A percentile compares a stretch with the other conserved stretches of the same genome.
Conservation (phyloP, 257 asterid species). For the Primulina tabacum region DNA sequence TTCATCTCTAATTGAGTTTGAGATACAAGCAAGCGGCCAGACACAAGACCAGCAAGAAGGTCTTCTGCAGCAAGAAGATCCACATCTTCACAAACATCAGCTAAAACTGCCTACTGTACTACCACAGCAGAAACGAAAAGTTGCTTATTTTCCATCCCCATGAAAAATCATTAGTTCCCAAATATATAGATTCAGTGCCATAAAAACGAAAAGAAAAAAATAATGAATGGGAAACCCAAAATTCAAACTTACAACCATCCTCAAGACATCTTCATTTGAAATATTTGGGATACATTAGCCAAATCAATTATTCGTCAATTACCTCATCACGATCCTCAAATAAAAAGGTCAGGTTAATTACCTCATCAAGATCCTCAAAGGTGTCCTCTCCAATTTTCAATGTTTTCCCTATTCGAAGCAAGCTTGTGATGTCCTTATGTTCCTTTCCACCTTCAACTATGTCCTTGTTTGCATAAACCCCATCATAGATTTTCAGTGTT, state of each 20-base stretch:
- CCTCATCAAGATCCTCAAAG: slow-evolving; percentile 98
- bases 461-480: slow-evolving; percentile 87
- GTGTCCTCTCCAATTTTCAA: slow-evolving; percentile 94
- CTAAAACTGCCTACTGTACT: background rate
- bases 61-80: too few relatives aligned
- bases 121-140: background rate
- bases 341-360: slow-evolving; percentile 25
- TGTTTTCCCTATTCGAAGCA: slow-evolving; percentile 90
- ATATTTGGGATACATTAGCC: background rate
- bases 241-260: background rate
- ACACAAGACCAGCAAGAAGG: too few relatives aligned
- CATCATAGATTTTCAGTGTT: slow-evolving; percentile 74
- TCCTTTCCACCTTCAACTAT: slow-evolving; percentile 93
- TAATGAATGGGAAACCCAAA: background rate
- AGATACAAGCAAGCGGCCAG: too few relatives aligned
- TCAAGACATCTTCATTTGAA: slow-evolving; percentile 12
- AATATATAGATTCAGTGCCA: background rate
- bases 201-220: background rate
- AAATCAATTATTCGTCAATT: background rate
- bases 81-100: background rate
- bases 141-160: background rate
- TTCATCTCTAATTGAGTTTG: background rate
- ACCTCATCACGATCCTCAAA: background rate
- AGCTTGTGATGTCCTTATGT: slow-evolving; percentile 83
- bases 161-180: background rate